phyloP scores from a whole-genome alignment of 345 rosid genomes.

The Erucastrum elatum region DNA sequence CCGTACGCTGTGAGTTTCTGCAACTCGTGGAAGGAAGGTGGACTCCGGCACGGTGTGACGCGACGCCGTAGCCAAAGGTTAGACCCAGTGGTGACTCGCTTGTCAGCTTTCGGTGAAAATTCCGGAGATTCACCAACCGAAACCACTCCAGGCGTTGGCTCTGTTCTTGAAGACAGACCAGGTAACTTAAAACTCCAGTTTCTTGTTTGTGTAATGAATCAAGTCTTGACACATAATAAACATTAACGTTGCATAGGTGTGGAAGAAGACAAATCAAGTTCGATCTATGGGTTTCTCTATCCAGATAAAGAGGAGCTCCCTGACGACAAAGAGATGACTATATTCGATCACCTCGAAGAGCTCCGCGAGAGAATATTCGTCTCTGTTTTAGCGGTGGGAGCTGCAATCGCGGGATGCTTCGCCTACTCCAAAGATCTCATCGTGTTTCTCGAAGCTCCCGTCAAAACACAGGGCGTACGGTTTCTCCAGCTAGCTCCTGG shows the following conservation, averaged over 20 bases:
- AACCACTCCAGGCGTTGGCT: slow-evolving; percentile 37
- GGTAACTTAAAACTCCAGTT: slow-evolving; percentile 39
- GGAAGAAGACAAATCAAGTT: slow-evolving; percentile 45
- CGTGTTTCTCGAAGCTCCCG: slow-evolving; percentile 94
- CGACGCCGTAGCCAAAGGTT: slow-evolving; percentile 36
- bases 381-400: slow-evolving; percentile 91
- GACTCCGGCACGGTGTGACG: slow-evolving; percentile 38
- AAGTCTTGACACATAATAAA: neutral
- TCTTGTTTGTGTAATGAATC: neutral
- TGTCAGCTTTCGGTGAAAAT: slow-evolving; percentile 58
- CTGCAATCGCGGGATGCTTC: slow-evolving; percentile 87
- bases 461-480: slow-evolving; percentile 83
- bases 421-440: slow-evolving; percentile 85
- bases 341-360: slow-evolving; percentile 97
- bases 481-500: slow-evolving; percentile 98
- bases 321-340: slow-evolving; percentile 92
- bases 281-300: slow-evolving; percentile 76
- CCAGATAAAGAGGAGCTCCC: slow-evolving; percentile 90
- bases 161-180: slow-evolving; percentile 67
- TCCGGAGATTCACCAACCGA: slow-evolving; percentile 46
- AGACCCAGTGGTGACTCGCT: slow-evolving; percentile 33
- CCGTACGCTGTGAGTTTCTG: slow-evolving; percentile 34
- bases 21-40: slow-evolving; percentile 34
- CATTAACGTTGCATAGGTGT: slow-evolving; percentile 27
- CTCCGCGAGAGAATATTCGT: slow-evolving; percentile 82